phyloP scores from a whole-genome alignment of 108 stramenopile species.

The Pseudonitzschia multistriata region DNA sequence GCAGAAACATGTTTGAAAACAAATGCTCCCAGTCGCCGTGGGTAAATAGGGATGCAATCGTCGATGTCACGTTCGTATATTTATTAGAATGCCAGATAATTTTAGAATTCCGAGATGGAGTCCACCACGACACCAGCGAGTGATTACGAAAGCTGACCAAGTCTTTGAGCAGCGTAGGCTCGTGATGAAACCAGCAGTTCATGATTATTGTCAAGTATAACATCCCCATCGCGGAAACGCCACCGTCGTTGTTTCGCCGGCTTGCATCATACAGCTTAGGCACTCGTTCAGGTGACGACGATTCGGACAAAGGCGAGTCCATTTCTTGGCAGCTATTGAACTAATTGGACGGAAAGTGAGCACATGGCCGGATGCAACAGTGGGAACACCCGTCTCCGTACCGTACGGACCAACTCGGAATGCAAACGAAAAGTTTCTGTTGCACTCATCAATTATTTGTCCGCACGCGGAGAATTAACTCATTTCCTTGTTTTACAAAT shows the following conservation, averaged over 20 bases:
- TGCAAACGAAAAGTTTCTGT: too few relatives aligned
- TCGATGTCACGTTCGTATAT: neutral
- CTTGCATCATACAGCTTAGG: neutral
- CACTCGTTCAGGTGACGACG: neutral
- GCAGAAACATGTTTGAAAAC: constrained; percentile 7
- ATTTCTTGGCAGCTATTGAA: neutral
- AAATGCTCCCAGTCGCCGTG: constrained; percentile 12
- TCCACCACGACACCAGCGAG: neutral
- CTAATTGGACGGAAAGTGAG: neutral
- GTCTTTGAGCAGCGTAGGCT: neutral
- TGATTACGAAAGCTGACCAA: neutral
- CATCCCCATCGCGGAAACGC: constrained; percentile 1
- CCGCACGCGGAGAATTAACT: too few relatives aligned
- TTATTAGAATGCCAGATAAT: constrained; percentile 3
- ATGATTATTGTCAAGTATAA: constrained; percentile 2
- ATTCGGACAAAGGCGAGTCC: neutral
- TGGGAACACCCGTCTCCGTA: neutral
- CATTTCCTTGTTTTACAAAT: too few relatives aligned
- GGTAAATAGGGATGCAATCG: neutral
- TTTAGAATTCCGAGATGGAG: neutral
- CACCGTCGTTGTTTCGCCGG: neutral
- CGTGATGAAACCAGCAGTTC: constrained; percentile 6
- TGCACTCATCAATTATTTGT: too few relatives aligned
- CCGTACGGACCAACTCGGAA: too few relatives aligned
- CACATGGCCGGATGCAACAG: neutral